phyloP scores from a whole-genome alignment of 2,329 filamentous ascomycete genomes.

The Fusarium nanum region DNA sequence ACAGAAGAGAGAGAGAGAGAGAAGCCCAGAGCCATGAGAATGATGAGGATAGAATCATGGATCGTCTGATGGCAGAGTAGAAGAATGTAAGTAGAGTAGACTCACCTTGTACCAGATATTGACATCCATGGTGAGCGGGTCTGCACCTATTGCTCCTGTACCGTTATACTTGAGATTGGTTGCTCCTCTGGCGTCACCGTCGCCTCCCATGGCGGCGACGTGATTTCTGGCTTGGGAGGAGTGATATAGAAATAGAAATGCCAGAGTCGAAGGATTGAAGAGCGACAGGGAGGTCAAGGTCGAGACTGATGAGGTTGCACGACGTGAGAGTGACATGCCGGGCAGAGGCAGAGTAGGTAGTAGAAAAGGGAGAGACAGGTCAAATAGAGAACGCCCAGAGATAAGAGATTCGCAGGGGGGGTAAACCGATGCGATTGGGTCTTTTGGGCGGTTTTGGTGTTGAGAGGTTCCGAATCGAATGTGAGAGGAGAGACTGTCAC shows the following conservation, averaged over 20 bases:
- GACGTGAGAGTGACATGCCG: conserved; percentile 13
- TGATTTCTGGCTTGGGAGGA: conserved; percentile 30
- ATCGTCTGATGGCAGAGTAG: neutral
- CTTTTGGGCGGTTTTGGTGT: conserved; percentile 6
- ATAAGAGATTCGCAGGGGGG: conserved; percentile 30
- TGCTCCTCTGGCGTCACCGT: conserved; percentile 59
- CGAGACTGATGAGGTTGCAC: conserved; percentile 10
- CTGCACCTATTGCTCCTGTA: conserved; percentile 72
- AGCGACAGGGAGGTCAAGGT: conserved; percentile 9
- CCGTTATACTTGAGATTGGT: conserved; percentile 69
- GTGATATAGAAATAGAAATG: conserved; percentile 35
- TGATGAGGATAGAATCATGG: neutral
- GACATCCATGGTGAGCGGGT: conserved; percentile 74
- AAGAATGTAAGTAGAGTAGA: conserved; percentile 5
- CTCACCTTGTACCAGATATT: conserved; percentile 82
- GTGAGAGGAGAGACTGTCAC: neutral
- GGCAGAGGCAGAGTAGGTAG: conserved; percentile 8
- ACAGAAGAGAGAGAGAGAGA: conserved; percentile 15
- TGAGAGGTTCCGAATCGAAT: neutral
- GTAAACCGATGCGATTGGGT: conserved; percentile 5
- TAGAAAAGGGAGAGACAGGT: conserved; percentile 5
- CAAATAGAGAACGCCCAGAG: conserved; percentile 15
- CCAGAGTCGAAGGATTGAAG: conserved; percentile 10
- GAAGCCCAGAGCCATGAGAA: neutral
- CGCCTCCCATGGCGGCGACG: conserved; percentile 38